Base-by-base conservation (phyloP, 164 flowering plant species). In the Piper longum region DNA sequence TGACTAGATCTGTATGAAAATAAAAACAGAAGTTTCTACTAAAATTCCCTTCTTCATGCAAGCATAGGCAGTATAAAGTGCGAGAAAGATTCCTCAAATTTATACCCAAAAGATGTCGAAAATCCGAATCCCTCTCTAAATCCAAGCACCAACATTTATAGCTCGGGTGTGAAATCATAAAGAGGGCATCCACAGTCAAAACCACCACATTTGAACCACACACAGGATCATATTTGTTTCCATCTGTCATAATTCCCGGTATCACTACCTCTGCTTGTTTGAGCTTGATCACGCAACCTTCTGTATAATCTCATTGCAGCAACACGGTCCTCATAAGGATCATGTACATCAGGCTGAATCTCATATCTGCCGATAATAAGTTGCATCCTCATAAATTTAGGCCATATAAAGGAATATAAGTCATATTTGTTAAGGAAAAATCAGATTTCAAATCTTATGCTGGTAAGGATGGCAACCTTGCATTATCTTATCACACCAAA, bases 71-170 rank as follows among this genome's bases (percentile, higher is more conserved):
- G 72, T 66, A 55, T 75, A 74, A 18, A 44, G 11, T 44, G 48
- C 8, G 48, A 44, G 11, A 5, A 44, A 26, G 36, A 26, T 26
- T 26, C 36, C 36, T 26, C 36, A 26, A 26, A 26, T 26, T 26
- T 26, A 26, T 26, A 26, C 36, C 2, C 1, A 2, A 44, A 44
- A 1, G 48, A 44, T 9, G 11, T 65, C 64, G 59, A 59, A 66
- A 43, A 62, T 45, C 8, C 5, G 16, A 19, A 18, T 26, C 56
- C 43, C 55, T 63, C 58, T 42, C 69, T 36, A 71, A 74, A 65
- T 86, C 92, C 76, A 85, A 68, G 69, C 96, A 88, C 92, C 92
- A 88, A 56, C 90, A 86, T 54, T 63, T 67, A 51, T 82, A 86
- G 59, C 81, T 72, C 52, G 88, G 69, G 65, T 68, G 77, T 16